phyloP scores from a whole-genome alignment of 2,329 filamentous ascomycete species.

The Aureobasidium sp. region DNA sequence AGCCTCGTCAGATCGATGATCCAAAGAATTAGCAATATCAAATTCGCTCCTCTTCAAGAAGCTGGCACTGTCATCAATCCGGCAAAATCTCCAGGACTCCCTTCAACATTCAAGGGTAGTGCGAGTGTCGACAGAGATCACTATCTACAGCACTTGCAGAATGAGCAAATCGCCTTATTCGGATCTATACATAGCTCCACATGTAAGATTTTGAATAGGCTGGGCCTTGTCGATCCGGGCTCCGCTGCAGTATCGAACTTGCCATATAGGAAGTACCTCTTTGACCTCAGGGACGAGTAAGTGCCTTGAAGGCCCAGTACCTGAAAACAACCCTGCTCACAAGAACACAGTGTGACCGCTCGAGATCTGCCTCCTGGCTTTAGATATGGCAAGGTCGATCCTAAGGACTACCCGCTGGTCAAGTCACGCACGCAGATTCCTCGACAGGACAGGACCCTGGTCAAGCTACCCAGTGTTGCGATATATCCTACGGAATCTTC shows the following conservation, averaged over 20 bases:
- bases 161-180: constrained; percentile 20
- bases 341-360: background rate
- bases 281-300: constrained; percentile 14
- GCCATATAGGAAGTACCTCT: constrained; percentile 18
- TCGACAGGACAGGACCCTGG: constrained; percentile 42
- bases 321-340: background rate
- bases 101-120: background rate
- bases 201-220: constrained; percentile 18
- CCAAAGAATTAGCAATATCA: background rate
- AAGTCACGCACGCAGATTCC: constrained; percentile 50
- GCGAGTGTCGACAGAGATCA: background rate
- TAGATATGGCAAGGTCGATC: constrained; percentile 47
- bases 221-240: constrained; percentile 20
- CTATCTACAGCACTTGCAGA: constrained; percentile 7
- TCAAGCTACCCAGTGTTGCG: constrained; percentile 33
- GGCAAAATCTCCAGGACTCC: background rate
- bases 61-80: background rate
- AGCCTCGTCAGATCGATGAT: background rate
- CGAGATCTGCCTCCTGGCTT: constrained; percentile 37
- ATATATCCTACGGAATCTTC: constrained; percentile 23
- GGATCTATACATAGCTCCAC: constrained; percentile 27
- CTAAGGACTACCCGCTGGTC: constrained; percentile 51
- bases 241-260: constrained; percentile 15
- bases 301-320: background rate
- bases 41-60: background rate